Percentiles rank a stretch among this genome's conserved stretches.
phyloP scores from a whole-genome alignment of 1,284 basidiomycete genomes.

The Melampsora larici-populina region DNA sequence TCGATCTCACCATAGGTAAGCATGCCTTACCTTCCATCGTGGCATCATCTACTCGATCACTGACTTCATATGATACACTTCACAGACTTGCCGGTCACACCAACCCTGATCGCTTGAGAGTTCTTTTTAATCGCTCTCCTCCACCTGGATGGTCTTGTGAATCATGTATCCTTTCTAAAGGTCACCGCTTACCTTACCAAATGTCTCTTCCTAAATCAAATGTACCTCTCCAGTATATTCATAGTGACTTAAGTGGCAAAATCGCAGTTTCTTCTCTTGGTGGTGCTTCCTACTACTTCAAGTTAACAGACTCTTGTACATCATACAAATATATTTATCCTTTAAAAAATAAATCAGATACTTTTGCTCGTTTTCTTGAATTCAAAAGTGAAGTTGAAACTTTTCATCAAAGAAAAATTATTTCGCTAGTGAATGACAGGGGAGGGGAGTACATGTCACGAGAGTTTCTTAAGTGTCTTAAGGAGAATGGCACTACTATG shows the following conservation, averaged over 20 bases:
- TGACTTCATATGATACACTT: too few species aligned
- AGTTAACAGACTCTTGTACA: neutral
- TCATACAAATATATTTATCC: slow-evolving; percentile 14
- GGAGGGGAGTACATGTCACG: too few species aligned
- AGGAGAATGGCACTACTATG: too few species aligned
- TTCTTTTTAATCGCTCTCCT: neutral
- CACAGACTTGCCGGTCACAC: too few species aligned
- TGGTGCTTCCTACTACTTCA: too few species aligned
- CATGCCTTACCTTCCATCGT: neutral
- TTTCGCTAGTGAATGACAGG: too few species aligned
- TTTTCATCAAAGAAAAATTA: too few species aligned
- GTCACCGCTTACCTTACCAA: neutral
- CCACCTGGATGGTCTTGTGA: neutral
- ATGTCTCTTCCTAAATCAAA: neutral
- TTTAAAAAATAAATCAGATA: slow-evolving; percentile 6
- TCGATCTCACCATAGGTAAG: neutral
- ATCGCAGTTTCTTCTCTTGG: too few species aligned
- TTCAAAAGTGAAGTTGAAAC: too few species aligned
- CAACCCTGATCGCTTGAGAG: neutral
- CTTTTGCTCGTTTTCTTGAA: neutral
- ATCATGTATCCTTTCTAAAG: neutral
- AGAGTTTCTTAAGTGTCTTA: too few species aligned
- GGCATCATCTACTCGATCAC: neutral
- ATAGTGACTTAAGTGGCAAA: too few species aligned
- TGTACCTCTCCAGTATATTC: neutral